Evolutionary conservation across 2,329 filamentous ascomycete genomes (phyloP), one percentile per base, ranked within the genome.

Genomic region (Exophiala alcalophila): DNA sequence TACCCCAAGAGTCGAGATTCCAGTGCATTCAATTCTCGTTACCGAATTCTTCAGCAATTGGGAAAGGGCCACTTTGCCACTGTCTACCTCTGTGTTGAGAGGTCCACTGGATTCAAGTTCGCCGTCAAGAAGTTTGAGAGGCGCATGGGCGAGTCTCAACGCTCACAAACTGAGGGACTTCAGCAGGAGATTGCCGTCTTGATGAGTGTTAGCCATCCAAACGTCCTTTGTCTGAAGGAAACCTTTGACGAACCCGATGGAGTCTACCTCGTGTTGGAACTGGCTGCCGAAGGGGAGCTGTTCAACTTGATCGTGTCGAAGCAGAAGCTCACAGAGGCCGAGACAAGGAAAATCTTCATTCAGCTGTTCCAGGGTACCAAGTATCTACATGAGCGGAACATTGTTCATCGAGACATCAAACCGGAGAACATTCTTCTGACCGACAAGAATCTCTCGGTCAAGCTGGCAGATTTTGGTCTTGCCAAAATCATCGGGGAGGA

Each of bases 401-500:
- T 98, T 63, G 90, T 97, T 4, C 92, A 98, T 64, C 84, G 92
- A 44, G 92, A 98, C 58, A 96, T 98, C 67, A 97, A 96, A 65
- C 91, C 90, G 0, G 91, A 97, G 62, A 97, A 97, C 59, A 97
- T 98, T 23, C 70, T 98, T 6, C 71, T 98, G 24, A 81, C 84
- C 4, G 88, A 96, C 65, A 88, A 87, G 59, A 76, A 92, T 23
- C 69, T 96, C 19, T 82, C 83, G 46, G 83, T 95, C 52, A 98
- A 98, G 67, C 70, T 98, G 49, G 92, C 90, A 14, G 92, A 98
- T 65, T 98, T 98, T 65, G 92, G 92, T 31, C 76, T 98, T 25
- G 91, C 92, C 28, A 98, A 98, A 68, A 97, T 98, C 54, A 95
- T 98, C 54, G 94, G 94, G 50, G 92, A 98, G 63, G 89, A 96